Evolutionary conservation across 805 yeast genomes (phyloP).

Genomic region (Monosporozyma siamensis): DNA sequence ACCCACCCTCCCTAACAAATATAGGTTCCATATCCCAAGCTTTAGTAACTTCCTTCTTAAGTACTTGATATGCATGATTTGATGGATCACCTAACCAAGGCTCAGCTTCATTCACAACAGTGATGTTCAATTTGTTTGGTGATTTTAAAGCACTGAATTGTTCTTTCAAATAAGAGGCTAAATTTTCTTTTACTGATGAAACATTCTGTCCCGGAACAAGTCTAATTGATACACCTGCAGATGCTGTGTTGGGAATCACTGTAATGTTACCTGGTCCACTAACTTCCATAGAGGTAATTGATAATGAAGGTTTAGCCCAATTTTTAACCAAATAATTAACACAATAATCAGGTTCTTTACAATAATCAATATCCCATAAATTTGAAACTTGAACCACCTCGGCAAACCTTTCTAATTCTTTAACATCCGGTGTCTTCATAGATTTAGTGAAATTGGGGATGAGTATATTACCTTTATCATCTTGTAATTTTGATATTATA

Average conservation of each 20-base stretch:
- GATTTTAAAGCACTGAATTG: constrained; percentile 45
- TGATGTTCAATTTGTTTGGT: constrained; percentile 51
- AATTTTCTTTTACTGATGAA: constrained; percentile 41
- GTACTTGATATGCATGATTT: constrained; percentile 61
- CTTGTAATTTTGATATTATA: constrained; percentile 53
- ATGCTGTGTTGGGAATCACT: constrained; percentile 76
- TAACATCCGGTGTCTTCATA: constrained; percentile 46
- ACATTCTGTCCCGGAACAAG: constrained; percentile 84
- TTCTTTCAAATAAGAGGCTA: constrained; percentile 39
- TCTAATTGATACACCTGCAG: constrained; percentile 70
- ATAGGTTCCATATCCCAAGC: constrained; percentile 81
- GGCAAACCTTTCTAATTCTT: constrained; percentile 53
- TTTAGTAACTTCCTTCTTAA: constrained; percentile 48
- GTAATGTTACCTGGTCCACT: constrained; percentile 89
- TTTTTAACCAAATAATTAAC: constrained; percentile 55
- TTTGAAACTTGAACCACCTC: constrained; percentile 42
- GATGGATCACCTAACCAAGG: constrained; percentile 91
- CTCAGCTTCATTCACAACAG: constrained; percentile 76
- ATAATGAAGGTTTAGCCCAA: constrained; percentile 87
- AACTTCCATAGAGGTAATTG: constrained; percentile 74
- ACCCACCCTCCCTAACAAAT: constrained; percentile 91
- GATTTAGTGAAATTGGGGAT: constrained; percentile 67
- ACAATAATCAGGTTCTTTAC: constrained; percentile 17
- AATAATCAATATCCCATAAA: constrained; percentile 5
- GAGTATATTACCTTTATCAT: constrained; percentile 44